phyloP scores from a whole-genome alignment of 1,284 basidiomycete genomes.

The Marasmius sp. region DNA sequence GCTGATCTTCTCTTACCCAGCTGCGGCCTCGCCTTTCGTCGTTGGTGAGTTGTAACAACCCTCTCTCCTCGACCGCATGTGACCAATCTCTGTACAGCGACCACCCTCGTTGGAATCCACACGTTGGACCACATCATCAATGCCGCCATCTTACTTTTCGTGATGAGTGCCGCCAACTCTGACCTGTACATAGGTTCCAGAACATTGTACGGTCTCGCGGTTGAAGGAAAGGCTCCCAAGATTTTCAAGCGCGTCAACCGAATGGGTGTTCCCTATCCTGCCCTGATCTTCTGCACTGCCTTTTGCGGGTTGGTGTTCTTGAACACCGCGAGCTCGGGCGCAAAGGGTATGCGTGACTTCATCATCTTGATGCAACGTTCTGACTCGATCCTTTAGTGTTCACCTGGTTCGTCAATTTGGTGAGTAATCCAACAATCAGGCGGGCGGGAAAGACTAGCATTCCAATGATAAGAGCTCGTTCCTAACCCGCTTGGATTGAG shows the following conservation, averaged over 20 bases:
- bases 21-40: slow-evolving; percentile 78
- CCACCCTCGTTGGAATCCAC: slow-evolving; percentile 65
- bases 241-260: slow-evolving; percentile 57
- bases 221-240: slow-evolving; percentile 62
- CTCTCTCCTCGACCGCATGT: background rate
- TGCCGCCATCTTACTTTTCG: slow-evolving; percentile 73
- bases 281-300: slow-evolving; percentile 51
- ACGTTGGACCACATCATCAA: slow-evolving; percentile 61
- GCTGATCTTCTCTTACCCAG: slow-evolving; percentile 14
- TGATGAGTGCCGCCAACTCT: slow-evolving; percentile 72
- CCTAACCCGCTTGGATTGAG: too few species aligned
- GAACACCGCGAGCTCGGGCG: slow-evolving; percentile 52
- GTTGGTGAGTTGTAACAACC: slow-evolving; percentile 44
- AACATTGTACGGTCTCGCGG: slow-evolving; percentile 67
- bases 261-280: slow-evolving; percentile 60
- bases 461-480: too few species aligned
- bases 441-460: too few species aligned
- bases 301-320: slow-evolving; percentile 65
- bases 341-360: slow-evolving; percentile 39
- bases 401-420: slow-evolving; percentile 70
- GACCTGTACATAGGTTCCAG: slow-evolving; percentile 75
- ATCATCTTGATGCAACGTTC: background rate
- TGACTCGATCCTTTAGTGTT: slow-evolving; percentile 45
- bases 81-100: slow-evolving; percentile 14
- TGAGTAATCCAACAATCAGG: slow-evolving; percentile 40